These are phyloP conservation scores for Colletotrichum godetiae DNA, from an alignment of 2,329 filamentous ascomycete species.

Conservation along the genomic window DNA sequence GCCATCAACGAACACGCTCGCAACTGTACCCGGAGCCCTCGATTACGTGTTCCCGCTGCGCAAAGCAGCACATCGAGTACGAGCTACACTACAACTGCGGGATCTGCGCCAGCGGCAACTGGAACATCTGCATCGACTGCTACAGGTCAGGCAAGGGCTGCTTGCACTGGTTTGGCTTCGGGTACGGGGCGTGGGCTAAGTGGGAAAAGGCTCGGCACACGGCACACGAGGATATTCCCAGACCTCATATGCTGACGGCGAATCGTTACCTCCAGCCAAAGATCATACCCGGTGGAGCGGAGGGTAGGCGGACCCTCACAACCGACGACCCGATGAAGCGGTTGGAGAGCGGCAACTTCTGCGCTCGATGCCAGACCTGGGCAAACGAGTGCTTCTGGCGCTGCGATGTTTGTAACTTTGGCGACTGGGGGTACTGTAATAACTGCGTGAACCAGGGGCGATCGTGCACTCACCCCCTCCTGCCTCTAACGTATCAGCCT, in stretches of 20 bases:
- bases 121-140: conserved; percentile 84
- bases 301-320: conserved; percentile 68
- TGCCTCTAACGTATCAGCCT: conserved; percentile 77
- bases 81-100: conserved; percentile 87
- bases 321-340: conserved; percentile 75
- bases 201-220: conserved; percentile 67
- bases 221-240: conserved; percentile 53
- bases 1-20: conserved; percentile 55
- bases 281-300: conserved; percentile 60
- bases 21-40: conserved; percentile 76
- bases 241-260: conserved; percentile 68
- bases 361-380: conserved; percentile 77
- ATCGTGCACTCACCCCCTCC: conserved; percentile 83
- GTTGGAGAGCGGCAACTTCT: conserved; percentile 86
- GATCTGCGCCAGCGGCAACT: conserved; percentile 76
- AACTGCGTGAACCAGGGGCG: conserved; percentile 84
- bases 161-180: conserved; percentile 89
- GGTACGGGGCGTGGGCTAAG: conserved; percentile 74
- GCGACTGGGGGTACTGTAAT: conserved; percentile 95
- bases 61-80: conserved; percentile 80
- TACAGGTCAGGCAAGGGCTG: conserved; percentile 84
- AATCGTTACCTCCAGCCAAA: conserved; percentile 67
- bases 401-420: conserved; percentile 87
- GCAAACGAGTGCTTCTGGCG: conserved; percentile 91
- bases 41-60: conserved; percentile 79